A percentile compares a stretch with the other conserved stretches of the same genome.
Conservation (phyloP, 179 eudicot species). For the Nepenthes alata region DNA sequence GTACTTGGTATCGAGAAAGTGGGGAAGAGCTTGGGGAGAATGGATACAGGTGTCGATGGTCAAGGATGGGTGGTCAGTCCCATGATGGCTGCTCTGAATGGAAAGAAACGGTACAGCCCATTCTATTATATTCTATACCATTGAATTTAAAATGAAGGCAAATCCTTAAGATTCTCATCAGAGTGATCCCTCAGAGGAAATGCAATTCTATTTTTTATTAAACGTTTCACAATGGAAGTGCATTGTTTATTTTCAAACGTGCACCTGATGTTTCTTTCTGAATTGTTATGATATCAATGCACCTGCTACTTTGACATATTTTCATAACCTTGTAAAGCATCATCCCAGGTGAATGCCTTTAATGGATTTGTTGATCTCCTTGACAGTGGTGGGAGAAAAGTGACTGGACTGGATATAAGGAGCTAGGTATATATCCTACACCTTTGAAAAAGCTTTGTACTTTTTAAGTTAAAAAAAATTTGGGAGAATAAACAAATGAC, state of each 20-base stretch:
- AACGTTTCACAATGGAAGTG: too few species aligned
- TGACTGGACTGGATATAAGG: slow-evolving; percentile 99
- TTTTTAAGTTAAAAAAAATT: background rate
- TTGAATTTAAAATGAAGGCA: too few species aligned
- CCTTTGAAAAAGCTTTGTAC: background rate
- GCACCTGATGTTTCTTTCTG: too few species aligned
- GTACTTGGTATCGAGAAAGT: slow-evolving; percentile 85
- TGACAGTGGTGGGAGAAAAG: slow-evolving; percentile 99
- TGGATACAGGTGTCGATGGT: slow-evolving; percentile 92
- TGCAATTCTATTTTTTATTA: too few species aligned
- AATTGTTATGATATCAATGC: background rate
- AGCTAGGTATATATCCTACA: slow-evolving; percentile 54
- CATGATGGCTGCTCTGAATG: slow-evolving; percentile 77
- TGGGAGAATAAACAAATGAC: too few species aligned
- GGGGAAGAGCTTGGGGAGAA: slow-evolving; percentile 84
- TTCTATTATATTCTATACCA: too few species aligned
- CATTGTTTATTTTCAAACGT: too few species aligned
- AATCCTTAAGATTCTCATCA: too few species aligned
- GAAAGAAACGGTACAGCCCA: slow-evolving; percentile 74
- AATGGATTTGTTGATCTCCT: slow-evolving; percentile 75
- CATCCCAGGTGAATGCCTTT: slow-evolving; percentile 56
- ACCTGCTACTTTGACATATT: slow-evolving; percentile 11
- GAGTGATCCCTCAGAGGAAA: too few species aligned
- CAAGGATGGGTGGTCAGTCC: slow-evolving; percentile 91
- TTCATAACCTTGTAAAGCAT: slow-evolving; percentile 38